These are phyloP conservation scores for Sphagnurus paluster DNA, from an alignment of 1,284 basidiomycete genomes.

Conservation along the genomic window DNA sequence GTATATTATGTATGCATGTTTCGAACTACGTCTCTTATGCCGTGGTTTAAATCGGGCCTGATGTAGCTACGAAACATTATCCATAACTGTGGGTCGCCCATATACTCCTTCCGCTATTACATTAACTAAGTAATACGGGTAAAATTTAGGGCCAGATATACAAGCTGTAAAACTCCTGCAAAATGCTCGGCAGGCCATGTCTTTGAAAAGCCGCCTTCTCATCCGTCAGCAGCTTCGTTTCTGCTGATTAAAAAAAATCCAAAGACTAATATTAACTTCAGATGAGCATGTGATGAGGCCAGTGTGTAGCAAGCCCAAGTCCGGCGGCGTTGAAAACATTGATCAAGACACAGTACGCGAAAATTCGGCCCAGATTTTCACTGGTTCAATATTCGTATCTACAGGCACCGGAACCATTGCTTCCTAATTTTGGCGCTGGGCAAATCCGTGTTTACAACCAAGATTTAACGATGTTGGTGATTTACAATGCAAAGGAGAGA, in stretches of 20 bases:
- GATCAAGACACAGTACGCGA: too few species aligned
- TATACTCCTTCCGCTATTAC: background rate
- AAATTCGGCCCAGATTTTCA: too few species aligned
- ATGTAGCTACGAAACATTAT: conserved; percentile 10
- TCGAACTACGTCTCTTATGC: background rate
- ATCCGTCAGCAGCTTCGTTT: too few species aligned
- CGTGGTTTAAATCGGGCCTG: background rate
- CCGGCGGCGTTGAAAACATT: background rate
- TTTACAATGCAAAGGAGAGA: conserved; percentile 8
- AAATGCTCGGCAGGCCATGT: conserved; percentile 6
- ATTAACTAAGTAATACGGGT: too few species aligned
- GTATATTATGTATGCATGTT: conserved; percentile 10
- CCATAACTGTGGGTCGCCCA: conserved; percentile 11
- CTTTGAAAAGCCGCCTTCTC: conserved; percentile 2
- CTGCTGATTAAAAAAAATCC: too few species aligned
- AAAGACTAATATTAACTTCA: too few species aligned
- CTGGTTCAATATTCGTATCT: background rate
- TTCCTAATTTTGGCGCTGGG: conserved; percentile 11
- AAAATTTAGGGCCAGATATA: conserved; percentile 1
- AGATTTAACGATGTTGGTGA: conserved; percentile 10
- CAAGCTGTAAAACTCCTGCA: conserved; percentile 3
- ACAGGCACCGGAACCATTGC: conserved; percentile 10
- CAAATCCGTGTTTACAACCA: conserved; percentile 5
- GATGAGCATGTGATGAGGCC: conserved; percentile 9
- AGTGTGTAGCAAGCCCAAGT: background rate